Evolutionary conservation across 2,329 filamentous ascomycete genomes (phyloP).

Genomic region (Ramularia collo-cygni): DNA sequence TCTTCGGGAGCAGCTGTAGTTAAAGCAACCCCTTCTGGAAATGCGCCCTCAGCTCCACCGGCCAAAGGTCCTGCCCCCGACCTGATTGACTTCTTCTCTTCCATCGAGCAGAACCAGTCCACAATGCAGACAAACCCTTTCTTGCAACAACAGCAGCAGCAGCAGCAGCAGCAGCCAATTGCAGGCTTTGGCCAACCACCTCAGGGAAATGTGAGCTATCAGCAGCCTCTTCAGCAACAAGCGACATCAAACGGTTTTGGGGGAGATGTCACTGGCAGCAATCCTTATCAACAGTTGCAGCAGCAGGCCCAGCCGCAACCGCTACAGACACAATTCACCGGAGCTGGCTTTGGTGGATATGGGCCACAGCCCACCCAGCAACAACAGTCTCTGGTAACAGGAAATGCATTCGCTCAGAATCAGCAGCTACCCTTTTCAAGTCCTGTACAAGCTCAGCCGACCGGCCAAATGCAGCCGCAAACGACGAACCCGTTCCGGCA

Average conservation of each 20-base stretch:
- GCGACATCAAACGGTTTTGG: conserved; percentile 22
- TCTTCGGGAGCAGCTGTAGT: conserved; percentile 29
- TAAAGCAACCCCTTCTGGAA: conserved; percentile 33
- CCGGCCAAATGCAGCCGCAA: conserved; percentile 38
- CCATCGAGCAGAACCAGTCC: conserved; percentile 83
- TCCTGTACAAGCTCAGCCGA: conserved; percentile 29
- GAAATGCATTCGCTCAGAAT: conserved; percentile 15
- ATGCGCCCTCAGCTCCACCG: conserved; percentile 31
- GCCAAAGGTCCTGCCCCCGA: conserved; percentile 63
- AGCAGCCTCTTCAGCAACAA: conserved; percentile 11
- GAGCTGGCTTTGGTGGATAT: conserved; percentile 78
- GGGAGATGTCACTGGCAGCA: conserved; percentile 17
- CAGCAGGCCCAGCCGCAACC: conserved; percentile 37
- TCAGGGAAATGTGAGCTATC: conserved; percentile 15
- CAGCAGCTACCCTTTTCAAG: conserved; percentile 19
- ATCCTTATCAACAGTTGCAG: conserved; percentile 31
- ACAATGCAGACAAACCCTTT: conserved; percentile 38
- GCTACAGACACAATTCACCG: conserved; percentile 58
- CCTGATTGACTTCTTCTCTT: conserved; percentile 90
- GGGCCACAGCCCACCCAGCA: conserved; percentile 57
- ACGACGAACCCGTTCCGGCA: conserved; percentile 90
- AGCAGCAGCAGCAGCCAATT: conserved; percentile 30
- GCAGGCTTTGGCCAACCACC: conserved; percentile 38
- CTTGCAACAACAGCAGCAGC: conserved; percentile 21
- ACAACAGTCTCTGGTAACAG: conserved; percentile 29